Conservation (phyloP, 2,329 filamentous ascomycete species). For the Sporothrix dimorphospora region DNA sequence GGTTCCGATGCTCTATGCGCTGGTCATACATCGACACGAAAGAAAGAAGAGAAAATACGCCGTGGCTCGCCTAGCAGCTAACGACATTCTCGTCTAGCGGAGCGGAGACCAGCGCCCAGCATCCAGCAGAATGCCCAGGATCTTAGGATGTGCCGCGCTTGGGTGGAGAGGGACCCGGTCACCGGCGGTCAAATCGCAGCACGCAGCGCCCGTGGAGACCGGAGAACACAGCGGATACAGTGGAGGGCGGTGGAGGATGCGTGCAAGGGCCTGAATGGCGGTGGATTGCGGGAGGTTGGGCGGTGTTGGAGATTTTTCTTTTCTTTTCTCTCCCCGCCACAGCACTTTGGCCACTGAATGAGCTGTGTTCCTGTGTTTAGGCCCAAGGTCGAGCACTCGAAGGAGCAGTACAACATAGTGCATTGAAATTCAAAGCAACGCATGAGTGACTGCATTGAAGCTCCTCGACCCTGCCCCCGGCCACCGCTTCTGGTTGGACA, state of each 20-base stretch:
- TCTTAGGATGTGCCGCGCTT: slow-evolving; percentile 1
- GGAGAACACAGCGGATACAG: not conserved
- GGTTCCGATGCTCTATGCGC: slow-evolving; percentile 1
- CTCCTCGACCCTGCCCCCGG: not conserved
- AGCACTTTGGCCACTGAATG: not conserved
- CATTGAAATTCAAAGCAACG: not conserved
- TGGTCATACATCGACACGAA: not conserved
- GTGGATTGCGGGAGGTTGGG: slow-evolving; percentile 20
- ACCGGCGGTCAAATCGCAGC: not conserved
- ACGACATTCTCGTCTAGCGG: slow-evolving; percentile 4
- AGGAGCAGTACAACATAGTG: not conserved
- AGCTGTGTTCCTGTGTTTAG: not conserved
- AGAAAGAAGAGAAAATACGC: too few relatives aligned
- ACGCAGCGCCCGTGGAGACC: not conserved
- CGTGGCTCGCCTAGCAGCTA: not conserved
- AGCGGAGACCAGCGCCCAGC: not conserved
- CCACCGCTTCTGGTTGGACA: not conserved
- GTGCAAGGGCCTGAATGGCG: slow-evolving; percentile 1
- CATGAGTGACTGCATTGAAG: not conserved
- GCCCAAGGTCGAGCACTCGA: not conserved
- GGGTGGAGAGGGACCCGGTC: not conserved
- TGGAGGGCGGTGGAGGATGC: not conserved
- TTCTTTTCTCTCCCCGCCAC: not conserved
- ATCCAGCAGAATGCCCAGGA: not conserved
- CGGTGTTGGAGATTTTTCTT: not conserved